phyloP scores from a whole-genome alignment of 805 yeast species.

The Starmerella tilneyi region DNA sequence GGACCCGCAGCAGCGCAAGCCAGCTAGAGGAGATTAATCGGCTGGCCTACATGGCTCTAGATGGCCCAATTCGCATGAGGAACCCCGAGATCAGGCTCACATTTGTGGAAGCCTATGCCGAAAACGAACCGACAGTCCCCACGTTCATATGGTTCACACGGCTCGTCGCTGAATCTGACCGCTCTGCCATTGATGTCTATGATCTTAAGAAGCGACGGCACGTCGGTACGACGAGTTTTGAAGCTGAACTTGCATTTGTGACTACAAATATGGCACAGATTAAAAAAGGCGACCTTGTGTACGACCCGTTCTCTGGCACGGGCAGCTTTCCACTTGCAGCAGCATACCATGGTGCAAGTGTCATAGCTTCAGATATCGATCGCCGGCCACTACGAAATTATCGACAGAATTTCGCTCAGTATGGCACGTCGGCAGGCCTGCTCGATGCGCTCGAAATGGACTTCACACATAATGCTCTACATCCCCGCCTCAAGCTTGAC shows the following conservation, averaged over 20 bases:
- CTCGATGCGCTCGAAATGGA: slow-evolving; percentile 84
- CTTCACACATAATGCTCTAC: slow-evolving; percentile 79
- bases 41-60: slow-evolving; percentile 52
- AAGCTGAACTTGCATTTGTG: slow-evolving; percentile 79
- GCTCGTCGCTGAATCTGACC: slow-evolving; percentile 54
- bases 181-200: slow-evolving; percentile 60
- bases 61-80: slow-evolving; percentile 71
- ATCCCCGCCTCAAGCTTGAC: slow-evolving; percentile 55
- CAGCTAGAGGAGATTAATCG: slow-evolving; percentile 58
- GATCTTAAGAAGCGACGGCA: slow-evolving; percentile 74
- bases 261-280: slow-evolving; percentile 82
- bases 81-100: slow-evolving; percentile 62
- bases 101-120: slow-evolving; percentile 60
- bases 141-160: slow-evolving; percentile 63
- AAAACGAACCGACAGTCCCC: slow-evolving; percentile 41
- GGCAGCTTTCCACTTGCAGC: slow-evolving; percentile 90
- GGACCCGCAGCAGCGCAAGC: slow-evolving; percentile 43
- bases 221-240: slow-evolving; percentile 94
- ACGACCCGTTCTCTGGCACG: slow-evolving; percentile 95
- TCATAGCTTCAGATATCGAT: slow-evolving; percentile 87
- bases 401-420: slow-evolving; percentile 61
- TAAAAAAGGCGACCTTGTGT: slow-evolving; percentile 51
- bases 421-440: slow-evolving; percentile 46
- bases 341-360: slow-evolving; percentile 68
- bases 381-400: slow-evolving; percentile 68